These are phyloP conservation scores for Monilinia vaccinii-corymbosi DNA, from an alignment of 2,329 filamentous ascomycete genomes.

Conservation along the genomic window DNA sequence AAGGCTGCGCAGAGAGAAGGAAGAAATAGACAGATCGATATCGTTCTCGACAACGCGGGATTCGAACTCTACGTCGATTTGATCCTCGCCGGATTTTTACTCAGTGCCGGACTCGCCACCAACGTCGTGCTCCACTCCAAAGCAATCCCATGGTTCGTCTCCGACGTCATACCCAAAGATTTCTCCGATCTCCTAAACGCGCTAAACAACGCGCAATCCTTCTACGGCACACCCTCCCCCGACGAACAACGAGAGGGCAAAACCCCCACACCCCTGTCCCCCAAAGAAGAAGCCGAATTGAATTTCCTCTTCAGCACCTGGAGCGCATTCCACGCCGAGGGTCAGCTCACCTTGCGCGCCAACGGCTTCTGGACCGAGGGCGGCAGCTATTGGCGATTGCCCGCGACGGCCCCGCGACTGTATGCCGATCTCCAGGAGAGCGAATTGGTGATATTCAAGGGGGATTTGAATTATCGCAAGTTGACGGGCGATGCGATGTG, in stretches of 20 bases:
- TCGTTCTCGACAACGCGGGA: slow-evolving; percentile 93
- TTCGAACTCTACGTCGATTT: slow-evolving; percentile 97
- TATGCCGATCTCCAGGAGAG: slow-evolving; percentile 70
- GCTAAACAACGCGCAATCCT: slow-evolving; percentile 65
- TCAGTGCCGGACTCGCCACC: slow-evolving; percentile 77
- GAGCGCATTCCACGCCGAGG: slow-evolving; percentile 71
- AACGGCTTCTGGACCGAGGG: slow-evolving; percentile 87
- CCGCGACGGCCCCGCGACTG: slow-evolving; percentile 55
- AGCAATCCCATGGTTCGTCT: slow-evolving; percentile 96
- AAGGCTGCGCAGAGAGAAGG: slow-evolving; percentile 53
- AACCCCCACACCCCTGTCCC: slow-evolving; percentile 52
- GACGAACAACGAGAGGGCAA: slow-evolving; percentile 51
- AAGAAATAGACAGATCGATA: slow-evolving; percentile 73
- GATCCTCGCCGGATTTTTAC: slow-evolving; percentile 80
- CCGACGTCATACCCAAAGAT: slow-evolving; percentile 81
- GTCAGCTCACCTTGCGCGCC: slow-evolving; percentile 71
- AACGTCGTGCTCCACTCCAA: slow-evolving; percentile 86
- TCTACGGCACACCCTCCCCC: slow-evolving; percentile 68
- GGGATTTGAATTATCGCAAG: slow-evolving; percentile 94
- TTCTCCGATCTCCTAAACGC: slow-evolving; percentile 75
- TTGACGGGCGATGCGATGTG: slow-evolving; percentile 77
- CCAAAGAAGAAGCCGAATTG: slow-evolving; percentile 58
- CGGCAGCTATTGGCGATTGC: slow-evolving; percentile 83
- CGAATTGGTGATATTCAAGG: slow-evolving; percentile 92
- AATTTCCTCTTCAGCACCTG: slow-evolving; percentile 74